Percentiles rank a stretch among this genome's conserved stretches.
Conservation (phyloP, 768 basidiomycete genomes). For the Boletus pseudo-olivaceus region DNA sequence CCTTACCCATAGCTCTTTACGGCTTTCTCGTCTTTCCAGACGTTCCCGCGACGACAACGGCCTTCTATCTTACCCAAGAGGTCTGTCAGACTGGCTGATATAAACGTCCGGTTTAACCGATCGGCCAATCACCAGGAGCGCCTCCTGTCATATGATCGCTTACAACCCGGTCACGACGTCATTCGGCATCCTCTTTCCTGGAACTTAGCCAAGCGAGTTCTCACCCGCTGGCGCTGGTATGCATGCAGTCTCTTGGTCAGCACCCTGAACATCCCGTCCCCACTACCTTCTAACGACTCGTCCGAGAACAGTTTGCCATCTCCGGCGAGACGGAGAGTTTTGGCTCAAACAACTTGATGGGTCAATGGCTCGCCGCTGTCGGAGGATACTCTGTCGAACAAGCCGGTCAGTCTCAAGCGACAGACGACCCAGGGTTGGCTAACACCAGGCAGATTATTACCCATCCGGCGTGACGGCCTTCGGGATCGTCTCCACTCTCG, state of each 20-base stretch:
- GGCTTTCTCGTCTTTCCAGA: slow-evolving; percentile 74
- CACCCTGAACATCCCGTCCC: too few relatives aligned
- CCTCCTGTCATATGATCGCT: slow-evolving; percentile 46
- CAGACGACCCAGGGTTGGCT: not conserved
- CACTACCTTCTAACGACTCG: not conserved
- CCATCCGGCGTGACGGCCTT: slow-evolving; percentile 65
- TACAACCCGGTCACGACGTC: slow-evolving; percentile 40
- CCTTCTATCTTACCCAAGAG: slow-evolving; percentile 60
- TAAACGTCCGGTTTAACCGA: not conserved
- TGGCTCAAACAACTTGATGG: slow-evolving; percentile 70
- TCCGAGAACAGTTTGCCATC: slow-evolving; percentile 49
- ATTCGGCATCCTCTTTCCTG: slow-evolving; percentile 44
- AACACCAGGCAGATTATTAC: slow-evolving; percentile 43
- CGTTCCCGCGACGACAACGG: slow-evolving; percentile 58
- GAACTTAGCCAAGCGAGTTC: slow-evolving; percentile 44
- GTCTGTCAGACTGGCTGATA: slow-evolving; percentile 30
- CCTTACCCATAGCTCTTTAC: slow-evolving; percentile 66
- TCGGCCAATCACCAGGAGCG: slow-evolving; percentile 43
- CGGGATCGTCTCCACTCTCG: slow-evolving; percentile 57
- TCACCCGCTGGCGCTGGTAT: slow-evolving; percentile 66
- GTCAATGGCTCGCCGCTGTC: slow-evolving; percentile 63
- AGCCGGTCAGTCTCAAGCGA: slow-evolving; percentile 38
- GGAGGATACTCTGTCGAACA: slow-evolving; percentile 63
- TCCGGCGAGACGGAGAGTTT: slow-evolving; percentile 68
- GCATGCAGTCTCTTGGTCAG: slow-evolving; percentile 60